These are phyloP conservation scores for Pseudogymnoascus verrucosus DNA, from an alignment of 2,329 filamentous ascomycete species.

Conservation along the genomic window DNA sequence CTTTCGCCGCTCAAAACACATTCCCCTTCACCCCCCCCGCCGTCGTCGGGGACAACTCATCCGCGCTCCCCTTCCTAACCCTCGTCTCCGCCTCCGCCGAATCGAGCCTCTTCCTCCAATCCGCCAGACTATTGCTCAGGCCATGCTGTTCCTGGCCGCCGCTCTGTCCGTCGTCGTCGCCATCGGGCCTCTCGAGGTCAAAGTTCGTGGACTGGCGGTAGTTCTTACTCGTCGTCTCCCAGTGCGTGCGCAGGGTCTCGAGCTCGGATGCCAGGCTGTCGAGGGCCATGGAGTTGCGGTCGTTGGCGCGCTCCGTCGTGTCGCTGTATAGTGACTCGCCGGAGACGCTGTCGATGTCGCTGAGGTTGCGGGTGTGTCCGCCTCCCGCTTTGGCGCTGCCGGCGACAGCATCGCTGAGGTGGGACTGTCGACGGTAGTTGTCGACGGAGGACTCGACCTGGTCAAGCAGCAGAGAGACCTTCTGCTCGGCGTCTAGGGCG, in stretches of 20 bases:
- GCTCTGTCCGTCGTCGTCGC: slow-evolving; percentile 34
- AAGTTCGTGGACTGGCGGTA: slow-evolving; percentile 89
- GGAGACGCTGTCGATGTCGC: slow-evolving; percentile 49
- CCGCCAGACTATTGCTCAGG: slow-evolving; percentile 64
- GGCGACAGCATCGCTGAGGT: slow-evolving; percentile 36
- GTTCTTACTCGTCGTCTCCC: slow-evolving; percentile 93
- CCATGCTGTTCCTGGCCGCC: slow-evolving; percentile 33
- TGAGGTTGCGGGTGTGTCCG: slow-evolving; percentile 29
- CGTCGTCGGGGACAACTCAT: not conserved
- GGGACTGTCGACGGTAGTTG: slow-evolving; percentile 77
- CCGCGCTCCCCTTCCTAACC: slow-evolving; percentile 18
- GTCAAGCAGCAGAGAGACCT: slow-evolving; percentile 85
- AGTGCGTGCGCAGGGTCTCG: slow-evolving; percentile 81
- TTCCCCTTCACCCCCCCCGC: not conserved
- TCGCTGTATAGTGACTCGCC: slow-evolving; percentile 44
- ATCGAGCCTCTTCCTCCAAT: slow-evolving; percentile 74
- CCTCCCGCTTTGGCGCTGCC: slow-evolving; percentile 16
- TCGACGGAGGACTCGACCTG: slow-evolving; percentile 92
- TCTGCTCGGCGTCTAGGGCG: slow-evolving; percentile 82
- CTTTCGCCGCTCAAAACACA: not conserved
- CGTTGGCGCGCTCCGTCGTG: slow-evolving; percentile 40
- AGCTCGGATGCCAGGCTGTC: slow-evolving; percentile 90
- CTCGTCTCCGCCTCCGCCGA: slow-evolving; percentile 28
- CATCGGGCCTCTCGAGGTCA: slow-evolving; percentile 43
- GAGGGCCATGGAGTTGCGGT: slow-evolving; percentile 62